Base-by-base conservation (phyloP, 1,284 basidiomycete species). In the Boletellus deceptivus region DNA sequence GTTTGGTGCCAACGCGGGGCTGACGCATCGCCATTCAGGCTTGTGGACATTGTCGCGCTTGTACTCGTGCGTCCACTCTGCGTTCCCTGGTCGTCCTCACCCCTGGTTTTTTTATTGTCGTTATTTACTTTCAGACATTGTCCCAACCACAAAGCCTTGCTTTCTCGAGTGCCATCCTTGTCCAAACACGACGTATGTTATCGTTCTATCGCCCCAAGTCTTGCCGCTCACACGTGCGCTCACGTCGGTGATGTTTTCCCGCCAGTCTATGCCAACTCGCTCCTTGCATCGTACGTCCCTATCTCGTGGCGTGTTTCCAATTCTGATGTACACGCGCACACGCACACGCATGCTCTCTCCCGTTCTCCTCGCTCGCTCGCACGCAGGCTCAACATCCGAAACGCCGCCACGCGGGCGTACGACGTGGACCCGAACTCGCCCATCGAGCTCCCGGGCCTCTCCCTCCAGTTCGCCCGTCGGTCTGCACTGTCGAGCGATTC, bases 181-280 rank as follows among this genome's bases (percentile, higher is more conserved):
- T 69, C 29, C 67, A 69, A 52, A 57, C 63, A n/a, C 61, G 61
- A 40, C 53, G 64, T 65, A 47, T 36, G 63, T 62, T 20, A n/a
- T 9, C 14, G 4, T 10, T 25, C 20, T 1, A 6, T 13, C 20
- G 4, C 20, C 17, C 6, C 14, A 25, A 11, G 11, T 41, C 13
- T 13, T 43, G 17, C 17, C 29, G 7, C 14, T 9, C 7, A 33
- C 7, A 33, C 42, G 5, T 16, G 7, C 13, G 18, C 25, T 8
- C 17, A 38, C 35, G 25, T 3, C 13, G 27, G 18, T 17, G 16
- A 17, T 35, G 34, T 35, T n/a, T 16, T 34, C 17, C 31, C 18
- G 2, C 13, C 29, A 62, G 63, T 65, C 11, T 65, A 65, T 8
- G 61, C 63, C 44, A 65, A 65, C 43, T 66, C 63, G 17, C 59